Conservation (phyloP, 202 grass and related monocot genomes). For the Cymbopogon flexuosus region DNA sequence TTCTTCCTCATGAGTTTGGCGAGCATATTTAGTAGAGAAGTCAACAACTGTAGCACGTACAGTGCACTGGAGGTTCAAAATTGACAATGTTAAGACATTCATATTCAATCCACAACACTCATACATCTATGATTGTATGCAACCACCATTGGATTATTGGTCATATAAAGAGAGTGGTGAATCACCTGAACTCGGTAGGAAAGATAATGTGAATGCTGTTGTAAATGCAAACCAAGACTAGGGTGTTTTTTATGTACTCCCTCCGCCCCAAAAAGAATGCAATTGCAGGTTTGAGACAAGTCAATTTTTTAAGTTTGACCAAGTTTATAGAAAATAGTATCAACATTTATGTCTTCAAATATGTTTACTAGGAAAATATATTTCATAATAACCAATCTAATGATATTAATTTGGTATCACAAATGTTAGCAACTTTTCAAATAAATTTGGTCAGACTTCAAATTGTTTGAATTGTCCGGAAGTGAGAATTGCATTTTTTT, state of each 20-base stretch:
- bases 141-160: not conserved
- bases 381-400: not conserved
- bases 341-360: not conserved
- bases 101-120: slow-evolving; percentile 3
- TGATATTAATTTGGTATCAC: not conserved
- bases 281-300: not conserved
- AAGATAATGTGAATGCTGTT: slow-evolving; percentile 7
- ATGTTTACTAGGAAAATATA: not conserved
- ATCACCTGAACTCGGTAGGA: not conserved
- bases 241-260: not conserved
- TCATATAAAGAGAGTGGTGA: not conserved
- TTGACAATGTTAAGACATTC: slow-evolving; percentile 22
- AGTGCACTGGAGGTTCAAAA: slow-evolving; percentile 67
- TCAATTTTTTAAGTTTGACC: not conserved
- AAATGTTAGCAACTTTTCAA: not conserved
- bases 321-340: not conserved
- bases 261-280: not conserved
- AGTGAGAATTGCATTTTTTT: not conserved
- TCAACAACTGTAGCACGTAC: slow-evolving; percentile 61
- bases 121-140: not conserved
- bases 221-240: slow-evolving; percentile 2
- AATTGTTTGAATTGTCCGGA: not conserved
- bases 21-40: slow-evolving; percentile 39
- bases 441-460: not conserved
- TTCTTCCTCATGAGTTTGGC: slow-evolving; percentile 40